phyloP scores from a whole-genome alignment of 148 eudicot genomes.

The Spergularia bocconei region DNA sequence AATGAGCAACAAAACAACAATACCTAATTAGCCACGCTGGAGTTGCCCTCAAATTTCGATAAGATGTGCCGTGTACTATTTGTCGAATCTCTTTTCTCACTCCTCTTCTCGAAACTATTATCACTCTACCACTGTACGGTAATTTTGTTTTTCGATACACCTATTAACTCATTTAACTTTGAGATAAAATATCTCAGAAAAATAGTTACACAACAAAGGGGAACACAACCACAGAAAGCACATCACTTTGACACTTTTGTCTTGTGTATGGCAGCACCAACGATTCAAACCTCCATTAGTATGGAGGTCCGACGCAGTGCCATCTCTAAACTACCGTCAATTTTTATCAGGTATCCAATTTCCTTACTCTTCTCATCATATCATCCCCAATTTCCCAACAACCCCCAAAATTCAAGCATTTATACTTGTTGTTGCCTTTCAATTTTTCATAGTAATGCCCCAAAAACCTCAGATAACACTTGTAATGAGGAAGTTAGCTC shows the following conservation, averaged over 20 bases:
- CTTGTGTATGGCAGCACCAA: background rate
- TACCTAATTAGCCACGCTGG: too few relatives aligned
- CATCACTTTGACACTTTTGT: background rate
- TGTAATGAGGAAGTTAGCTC: conserved; percentile 15
- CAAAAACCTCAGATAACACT: conserved; percentile 6
- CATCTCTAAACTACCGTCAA: conserved; percentile 6
- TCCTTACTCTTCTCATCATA: conserved; percentile 19
- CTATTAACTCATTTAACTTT: too few relatives aligned
- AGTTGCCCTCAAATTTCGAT: too few relatives aligned
- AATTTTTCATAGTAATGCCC: conserved; percentile 10
- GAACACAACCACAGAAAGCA: conserved; percentile 3
- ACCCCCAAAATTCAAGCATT: background rate
- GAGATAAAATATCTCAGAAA: too few relatives aligned
- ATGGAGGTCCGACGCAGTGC: conserved; percentile 22
- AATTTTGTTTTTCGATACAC: too few relatives aligned
- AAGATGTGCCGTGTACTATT: too few relatives aligned
- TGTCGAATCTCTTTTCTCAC: too few relatives aligned
- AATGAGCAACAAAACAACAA: too few relatives aligned
- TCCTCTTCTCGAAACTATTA: too few relatives aligned
- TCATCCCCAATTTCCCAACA: conserved; percentile 11
- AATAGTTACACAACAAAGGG: too few relatives aligned
- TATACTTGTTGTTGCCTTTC: conserved; percentile 16
- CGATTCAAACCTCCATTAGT: background rate
- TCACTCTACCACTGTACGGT: too few relatives aligned
- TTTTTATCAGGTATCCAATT: conserved; percentile 23